A percentile compares a stretch with the other conserved stretches of the same genome.
Conservation (phyloP, 2,329 filamentous ascomycete species). For the Fusarium austroafricanum region DNA sequence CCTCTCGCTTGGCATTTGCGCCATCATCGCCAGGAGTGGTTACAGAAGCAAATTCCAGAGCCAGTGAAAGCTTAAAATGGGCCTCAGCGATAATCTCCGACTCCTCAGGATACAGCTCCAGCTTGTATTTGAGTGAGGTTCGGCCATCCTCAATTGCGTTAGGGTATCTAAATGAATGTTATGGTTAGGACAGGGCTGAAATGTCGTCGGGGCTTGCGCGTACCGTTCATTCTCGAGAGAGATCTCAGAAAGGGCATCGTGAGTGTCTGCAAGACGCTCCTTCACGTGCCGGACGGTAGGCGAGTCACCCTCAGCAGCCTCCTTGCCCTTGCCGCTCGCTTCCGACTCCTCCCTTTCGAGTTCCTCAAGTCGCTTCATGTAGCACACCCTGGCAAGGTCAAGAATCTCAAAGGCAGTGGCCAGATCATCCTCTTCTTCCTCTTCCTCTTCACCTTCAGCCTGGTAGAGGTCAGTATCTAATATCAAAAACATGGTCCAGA, state of each 20-base stretch:
- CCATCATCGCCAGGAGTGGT: slow-evolving; percentile 66
- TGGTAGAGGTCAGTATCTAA: slow-evolving; percentile 26
- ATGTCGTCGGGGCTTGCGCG: slow-evolving; percentile 20
- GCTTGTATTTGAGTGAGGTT: slow-evolving; percentile 80
- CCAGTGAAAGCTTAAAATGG: slow-evolving; percentile 95
- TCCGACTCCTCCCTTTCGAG: slow-evolving; percentile 49
- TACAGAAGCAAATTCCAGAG: slow-evolving; percentile 91
- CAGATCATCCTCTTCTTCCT: slow-evolving; percentile 78
- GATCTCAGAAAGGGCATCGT: slow-evolving; percentile 94
- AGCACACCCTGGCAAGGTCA: slow-evolving; percentile 78
- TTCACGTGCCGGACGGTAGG: slow-evolving; percentile 71
- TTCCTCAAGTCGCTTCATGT: slow-evolving; percentile 65
- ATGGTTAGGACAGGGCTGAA: not conserved
- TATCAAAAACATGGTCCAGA: not conserved
- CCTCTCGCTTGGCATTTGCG: slow-evolving; percentile 59
- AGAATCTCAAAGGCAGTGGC: slow-evolving; percentile 86
- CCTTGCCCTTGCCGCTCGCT: slow-evolving; percentile 57
- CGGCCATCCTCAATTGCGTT: slow-evolving; percentile 88
- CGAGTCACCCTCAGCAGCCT: slow-evolving; percentile 55
- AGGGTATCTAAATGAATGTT: slow-evolving; percentile 67
- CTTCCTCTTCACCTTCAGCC: slow-evolving; percentile 59
- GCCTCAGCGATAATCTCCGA: slow-evolving; percentile 91
- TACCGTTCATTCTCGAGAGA: slow-evolving; percentile 94
- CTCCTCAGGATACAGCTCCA: slow-evolving; percentile 81
- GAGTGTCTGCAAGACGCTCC: slow-evolving; percentile 90